A percentile compares a stretch with the other conserved stretches of the same genome.
Evolutionary conservation across 169 alveolate genomes (phyloP).

Genomic region (Plasmodium adleri): DNA sequence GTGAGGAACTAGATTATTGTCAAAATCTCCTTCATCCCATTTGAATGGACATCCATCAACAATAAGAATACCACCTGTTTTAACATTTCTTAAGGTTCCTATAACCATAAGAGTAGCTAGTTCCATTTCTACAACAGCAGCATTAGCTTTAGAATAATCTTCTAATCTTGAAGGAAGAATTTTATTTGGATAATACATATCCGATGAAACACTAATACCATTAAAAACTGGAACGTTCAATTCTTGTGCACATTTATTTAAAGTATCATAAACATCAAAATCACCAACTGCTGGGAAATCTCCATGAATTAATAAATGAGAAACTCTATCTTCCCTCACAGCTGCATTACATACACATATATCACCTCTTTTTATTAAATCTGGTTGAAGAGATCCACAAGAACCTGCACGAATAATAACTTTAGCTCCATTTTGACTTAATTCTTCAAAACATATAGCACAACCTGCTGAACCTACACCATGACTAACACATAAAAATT

Average conservation of each 20-base stretch:
- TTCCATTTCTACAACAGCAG: slow-evolving; percentile 78
- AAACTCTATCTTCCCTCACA: slow-evolving; percentile 77
- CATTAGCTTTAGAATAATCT: slow-evolving; percentile 73
- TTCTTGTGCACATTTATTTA: slow-evolving; percentile 63
- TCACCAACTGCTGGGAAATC: slow-evolving; percentile 79
- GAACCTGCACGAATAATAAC: slow-evolving; percentile 76
- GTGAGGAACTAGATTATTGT: slow-evolving; percentile 35
- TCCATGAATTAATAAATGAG: slow-evolving; percentile 53
- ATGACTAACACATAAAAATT: slow-evolving; percentile 76
- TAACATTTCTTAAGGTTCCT: slow-evolving; percentile 59
- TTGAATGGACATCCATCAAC: slow-evolving; percentile 79
- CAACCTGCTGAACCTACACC: slow-evolving; percentile 78
- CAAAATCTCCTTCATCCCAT: slow-evolving; percentile 78
- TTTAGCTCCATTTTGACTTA: slow-evolving; percentile 72
- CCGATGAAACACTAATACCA: slow-evolving; percentile 73
- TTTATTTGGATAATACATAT: slow-evolving; percentile 61
- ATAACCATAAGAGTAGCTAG: slow-evolving; percentile 61
- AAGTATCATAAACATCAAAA: slow-evolving; percentile 55
- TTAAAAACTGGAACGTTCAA: slow-evolving; percentile 32
- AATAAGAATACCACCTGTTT: slow-evolving; percentile 72
- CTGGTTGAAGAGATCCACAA: slow-evolving; percentile 78
- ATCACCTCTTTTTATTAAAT: slow-evolving; percentile 73
- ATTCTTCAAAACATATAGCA: slow-evolving; percentile 77
- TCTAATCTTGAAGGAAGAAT: slow-evolving; percentile 37
- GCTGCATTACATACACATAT: slow-evolving; percentile 75